Evolutionary conservation across 2,329 filamentous ascomycete species (phyloP), one percentile per base, ranked within the genome.

Genomic region (Aspergillus candidus): DNA sequence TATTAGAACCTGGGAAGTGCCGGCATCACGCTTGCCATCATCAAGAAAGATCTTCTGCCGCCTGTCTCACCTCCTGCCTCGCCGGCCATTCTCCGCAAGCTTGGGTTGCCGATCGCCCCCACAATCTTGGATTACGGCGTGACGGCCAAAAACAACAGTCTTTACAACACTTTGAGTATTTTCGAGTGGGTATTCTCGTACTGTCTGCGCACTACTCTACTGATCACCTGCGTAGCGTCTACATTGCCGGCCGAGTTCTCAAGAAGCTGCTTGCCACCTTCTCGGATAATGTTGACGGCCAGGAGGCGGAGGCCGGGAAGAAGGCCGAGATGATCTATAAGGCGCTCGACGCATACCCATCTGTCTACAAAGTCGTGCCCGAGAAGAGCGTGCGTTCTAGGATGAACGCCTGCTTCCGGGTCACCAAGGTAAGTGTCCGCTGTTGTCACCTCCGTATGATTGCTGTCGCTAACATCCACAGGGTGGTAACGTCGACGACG

Each of bases 111-210:
- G 10, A 39, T 55, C 37, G 63, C 63, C 0, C 89, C 91, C 2
- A 79, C 87, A 13, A 79, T 96, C 35, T 72, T 97, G 38, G 80
- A 87, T 52, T 97, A 91, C 61, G 83, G 88, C 50, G 88, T 80
- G 0, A 84, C 93, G 53, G 84, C 86, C 33, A 94, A 94, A 75
- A 94, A 94, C 72, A 93, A 94, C 72, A 93, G 86, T 56, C 76
- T 97, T 22, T 97, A 97, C 73, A 97, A 97, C 70, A 97, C 91
- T 0, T 73, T 97, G 10, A 90, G 88, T 59, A 94, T 97, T 59
- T 95, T 97, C 51, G 53, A 56, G 53, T 56, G 40, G 31, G 53
- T 42, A 11, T 14, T 1, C 5, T 4, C 4, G 12, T 33, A n/a
- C 13, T 1, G 11, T 34, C n/a, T 30, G 11, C 22, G 13, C 12